A percentile compares a stretch with the other conserved stretches of the same genome.
phyloP scores from a whole-genome alignment of 2,329 filamentous ascomycete species.

The Colletotrichum chrysophilum region DNA sequence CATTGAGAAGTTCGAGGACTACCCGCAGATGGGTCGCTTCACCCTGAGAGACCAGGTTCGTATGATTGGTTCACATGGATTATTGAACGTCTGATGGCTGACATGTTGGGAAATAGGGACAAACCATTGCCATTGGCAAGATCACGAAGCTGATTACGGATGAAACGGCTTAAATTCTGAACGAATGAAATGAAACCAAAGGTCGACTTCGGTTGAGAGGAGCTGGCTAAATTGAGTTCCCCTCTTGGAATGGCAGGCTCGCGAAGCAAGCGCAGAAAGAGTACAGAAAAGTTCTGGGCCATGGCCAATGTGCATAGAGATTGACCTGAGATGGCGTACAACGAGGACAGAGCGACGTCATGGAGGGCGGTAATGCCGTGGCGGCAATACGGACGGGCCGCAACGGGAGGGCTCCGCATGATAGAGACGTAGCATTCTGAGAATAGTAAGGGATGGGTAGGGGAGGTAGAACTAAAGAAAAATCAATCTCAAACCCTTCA shows the following conservation, averaged over 20 bases:
- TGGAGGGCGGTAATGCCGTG: not conserved
- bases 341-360: constrained; percentile 9
- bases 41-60: constrained; percentile 86
- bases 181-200: not conserved
- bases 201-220: not conserved
- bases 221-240: not conserved
- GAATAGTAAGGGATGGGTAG: not conserved
- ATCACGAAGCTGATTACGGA: constrained; percentile 82
- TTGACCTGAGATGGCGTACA: not conserved
- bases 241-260: not conserved
- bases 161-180: constrained; percentile 31
- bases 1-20: constrained; percentile 94
- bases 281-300: not conserved
- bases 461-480: not conserved
- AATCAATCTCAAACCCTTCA: not conserved
- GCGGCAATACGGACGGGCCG: constrained; percentile 3
- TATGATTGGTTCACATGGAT: constrained; percentile 5
- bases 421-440: not conserved
- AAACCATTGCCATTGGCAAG: constrained; percentile 99
- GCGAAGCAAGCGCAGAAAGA: not conserved
- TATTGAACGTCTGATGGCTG: constrained; percentile 21
- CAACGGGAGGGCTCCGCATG: not conserved
- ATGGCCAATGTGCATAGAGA: constrained; percentile 2
- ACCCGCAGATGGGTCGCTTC: constrained; percentile 91
- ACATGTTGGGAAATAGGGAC: constrained; percentile 64